phyloP scores from a whole-genome alignment of 768 basidiomycete species.

The Clitopilus hobsonii region DNA sequence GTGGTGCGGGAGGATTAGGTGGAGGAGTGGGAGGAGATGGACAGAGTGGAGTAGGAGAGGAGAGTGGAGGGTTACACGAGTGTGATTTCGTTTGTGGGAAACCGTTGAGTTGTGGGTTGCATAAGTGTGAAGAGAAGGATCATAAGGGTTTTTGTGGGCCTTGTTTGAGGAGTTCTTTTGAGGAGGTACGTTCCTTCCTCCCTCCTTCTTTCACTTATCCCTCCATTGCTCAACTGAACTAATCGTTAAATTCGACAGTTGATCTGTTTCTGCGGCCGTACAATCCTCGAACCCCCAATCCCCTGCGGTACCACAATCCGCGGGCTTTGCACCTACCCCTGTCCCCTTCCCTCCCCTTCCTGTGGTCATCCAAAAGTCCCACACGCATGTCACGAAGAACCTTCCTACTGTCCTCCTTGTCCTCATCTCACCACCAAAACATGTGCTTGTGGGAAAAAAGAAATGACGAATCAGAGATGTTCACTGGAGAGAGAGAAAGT shows the following conservation, averaged over 20 bases:
- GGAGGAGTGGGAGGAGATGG: constrained; percentile 17
- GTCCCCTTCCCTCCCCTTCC: constrained; percentile 55
- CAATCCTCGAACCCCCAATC: constrained; percentile 83
- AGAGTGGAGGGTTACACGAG: constrained; percentile 69
- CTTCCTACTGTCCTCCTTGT: constrained; percentile 77
- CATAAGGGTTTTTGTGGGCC: constrained; percentile 79
- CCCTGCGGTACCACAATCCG: constrained; percentile 78
- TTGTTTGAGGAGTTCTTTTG: constrained; percentile 87
- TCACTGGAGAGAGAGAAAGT: constrained; percentile 75
- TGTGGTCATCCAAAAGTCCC: constrained; percentile 81
- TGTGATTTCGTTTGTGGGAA: constrained; percentile 83
- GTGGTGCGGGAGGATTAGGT: constrained; percentile 5
- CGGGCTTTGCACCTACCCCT: constrained; percentile 66
- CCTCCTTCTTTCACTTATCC: not conserved
- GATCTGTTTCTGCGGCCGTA: constrained; percentile 81
- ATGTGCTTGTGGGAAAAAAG: constrained; percentile 89
- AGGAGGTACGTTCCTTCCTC: constrained; percentile 57
- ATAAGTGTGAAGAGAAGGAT: constrained; percentile 74
- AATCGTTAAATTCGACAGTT: constrained; percentile 34
- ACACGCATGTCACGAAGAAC: constrained; percentile 82
- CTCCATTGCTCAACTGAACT: not conserved
- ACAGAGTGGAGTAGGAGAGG: constrained; percentile 42
- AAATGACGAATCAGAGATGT: constrained; percentile 75
- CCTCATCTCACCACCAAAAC: constrained; percentile 70
- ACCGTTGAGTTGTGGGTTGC: constrained; percentile 68